Conservation (phyloP, 495 filamentous ascomycete species). For the Aspergillus sclerotiicarbonarius region DNA sequence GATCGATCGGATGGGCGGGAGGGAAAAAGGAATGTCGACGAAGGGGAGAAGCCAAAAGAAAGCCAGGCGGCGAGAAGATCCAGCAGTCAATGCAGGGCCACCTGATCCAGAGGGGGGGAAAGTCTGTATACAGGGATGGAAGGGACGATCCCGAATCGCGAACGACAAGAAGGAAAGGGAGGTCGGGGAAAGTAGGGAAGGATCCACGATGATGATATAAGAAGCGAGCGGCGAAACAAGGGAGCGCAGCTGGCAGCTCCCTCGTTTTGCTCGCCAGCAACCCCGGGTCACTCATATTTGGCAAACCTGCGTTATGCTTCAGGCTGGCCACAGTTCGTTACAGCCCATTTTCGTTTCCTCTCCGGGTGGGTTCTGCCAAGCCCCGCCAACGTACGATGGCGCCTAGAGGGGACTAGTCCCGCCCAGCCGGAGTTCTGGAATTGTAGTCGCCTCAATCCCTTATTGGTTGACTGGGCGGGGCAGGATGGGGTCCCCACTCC, state of each 20-base stretch:
- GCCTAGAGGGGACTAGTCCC: not conserved
- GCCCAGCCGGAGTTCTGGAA: too few relatives aligned
- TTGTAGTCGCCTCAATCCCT: not conserved
- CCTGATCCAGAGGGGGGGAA: not conserved
- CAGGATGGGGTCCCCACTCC: not conserved
- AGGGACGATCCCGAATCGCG: not conserved
- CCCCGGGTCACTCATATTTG: not conserved
- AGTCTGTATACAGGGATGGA: not conserved
- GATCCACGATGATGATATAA: not conserved
- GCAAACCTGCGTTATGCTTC: not conserved
- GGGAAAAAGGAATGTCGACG: conserved; percentile 1
- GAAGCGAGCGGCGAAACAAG: not conserved
- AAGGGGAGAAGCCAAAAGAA: not conserved
- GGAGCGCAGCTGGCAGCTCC: not conserved
- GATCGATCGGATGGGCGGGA: conserved; percentile 3
- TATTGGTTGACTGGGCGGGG: not conserved
- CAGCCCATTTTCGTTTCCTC: not conserved
- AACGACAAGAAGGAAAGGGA: not conserved
- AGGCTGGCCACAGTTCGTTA: not conserved
- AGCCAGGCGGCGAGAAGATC: not conserved
- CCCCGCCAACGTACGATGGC: not conserved
- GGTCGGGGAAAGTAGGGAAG: not conserved
- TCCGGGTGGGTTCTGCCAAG: not conserved
- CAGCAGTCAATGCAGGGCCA: not conserved
- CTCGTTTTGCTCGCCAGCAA: not conserved